Conservation (phyloP, 768 basidiomycete genomes). For the Strobilomyces confusus region DNA sequence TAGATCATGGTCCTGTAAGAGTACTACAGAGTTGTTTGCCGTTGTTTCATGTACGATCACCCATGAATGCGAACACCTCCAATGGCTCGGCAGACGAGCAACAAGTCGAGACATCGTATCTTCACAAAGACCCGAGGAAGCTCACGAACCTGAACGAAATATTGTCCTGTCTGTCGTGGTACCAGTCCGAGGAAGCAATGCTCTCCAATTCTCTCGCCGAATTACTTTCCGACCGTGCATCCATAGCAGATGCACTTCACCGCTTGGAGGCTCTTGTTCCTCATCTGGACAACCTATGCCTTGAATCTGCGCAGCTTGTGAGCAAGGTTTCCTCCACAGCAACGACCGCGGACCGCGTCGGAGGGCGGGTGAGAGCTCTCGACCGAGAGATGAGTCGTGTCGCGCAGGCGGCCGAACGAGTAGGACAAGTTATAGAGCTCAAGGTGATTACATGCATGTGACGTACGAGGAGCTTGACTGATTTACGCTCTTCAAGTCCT, state of each 20-base stretch:
- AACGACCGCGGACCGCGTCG: slow-evolving; percentile 80
- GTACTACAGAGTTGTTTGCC: not conserved
- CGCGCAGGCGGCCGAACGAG: slow-evolving; percentile 84
- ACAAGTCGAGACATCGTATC: slow-evolving; percentile 5
- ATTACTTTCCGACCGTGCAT: slow-evolving; percentile 64
- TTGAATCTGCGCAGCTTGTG: slow-evolving; percentile 53
- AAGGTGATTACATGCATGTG: slow-evolving; percentile 51
- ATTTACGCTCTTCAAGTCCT: slow-evolving; percentile 45
- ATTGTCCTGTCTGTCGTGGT: slow-evolving; percentile 65
- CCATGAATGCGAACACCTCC: slow-evolving; percentile 12
- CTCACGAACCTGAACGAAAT: slow-evolving; percentile 68
- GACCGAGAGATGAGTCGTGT: slow-evolving; percentile 94
- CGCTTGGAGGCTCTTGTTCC: slow-evolving; percentile 60
- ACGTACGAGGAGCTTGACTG: slow-evolving; percentile 22
- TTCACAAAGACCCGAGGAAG: slow-evolving; percentile 27
- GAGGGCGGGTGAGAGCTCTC: slow-evolving; percentile 82
- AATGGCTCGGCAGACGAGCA: slow-evolving; percentile 6
- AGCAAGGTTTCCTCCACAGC: slow-evolving; percentile 67
- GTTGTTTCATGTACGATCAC: not conserved
- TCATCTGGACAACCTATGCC: slow-evolving; percentile 56
- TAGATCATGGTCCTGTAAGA: too few relatives aligned
- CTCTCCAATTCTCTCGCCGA: slow-evolving; percentile 70
- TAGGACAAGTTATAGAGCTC: slow-evolving; percentile 91
- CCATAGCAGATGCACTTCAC: slow-evolving; percentile 57
- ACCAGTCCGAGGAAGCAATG: slow-evolving; percentile 74